Evolutionary conservation across 192 early-diverging fungal species (phyloP).

Genomic region (Phycomyces blakesleeanus): DNA sequence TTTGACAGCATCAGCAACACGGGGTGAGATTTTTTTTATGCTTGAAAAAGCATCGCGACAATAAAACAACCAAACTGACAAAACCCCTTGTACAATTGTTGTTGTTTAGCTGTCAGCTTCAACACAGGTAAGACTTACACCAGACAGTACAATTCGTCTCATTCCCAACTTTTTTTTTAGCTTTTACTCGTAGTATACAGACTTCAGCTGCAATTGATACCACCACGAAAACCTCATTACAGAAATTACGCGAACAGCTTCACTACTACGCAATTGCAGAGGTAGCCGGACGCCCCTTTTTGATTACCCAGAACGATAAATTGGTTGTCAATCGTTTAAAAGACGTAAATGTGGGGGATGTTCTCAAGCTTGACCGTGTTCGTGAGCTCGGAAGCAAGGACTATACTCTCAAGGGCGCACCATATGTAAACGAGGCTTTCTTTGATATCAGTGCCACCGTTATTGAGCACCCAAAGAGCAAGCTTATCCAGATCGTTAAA

Average conservation of each 20-base stretch:
- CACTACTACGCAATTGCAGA: conserved; percentile 86
- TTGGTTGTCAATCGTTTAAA: conserved; percentile 80
- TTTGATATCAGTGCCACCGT: conserved; percentile 81
- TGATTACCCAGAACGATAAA: conserved; percentile 85
- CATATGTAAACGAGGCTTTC: conserved; percentile 71
- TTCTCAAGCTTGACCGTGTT: conserved; percentile 80
- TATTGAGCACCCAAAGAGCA: conserved; percentile 83
- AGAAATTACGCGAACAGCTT: conserved; percentile 57
- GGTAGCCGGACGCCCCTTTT: conserved; percentile 81
- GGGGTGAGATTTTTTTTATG: not conserved
- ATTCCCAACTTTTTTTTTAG: not conserved
- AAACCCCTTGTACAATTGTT: not conserved
- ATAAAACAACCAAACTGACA: too few relatives aligned
- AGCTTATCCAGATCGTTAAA: conserved; percentile 67
- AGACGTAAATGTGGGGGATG: conserved; percentile 83
- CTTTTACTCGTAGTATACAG: conserved; percentile 12
- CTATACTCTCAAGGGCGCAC: conserved; percentile 81
- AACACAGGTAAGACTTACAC: not conserved
- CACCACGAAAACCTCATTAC: conserved; percentile 7
- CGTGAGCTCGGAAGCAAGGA: conserved; percentile 82
- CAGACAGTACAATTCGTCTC: not conserved
- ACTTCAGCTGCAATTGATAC: conserved; percentile 11
- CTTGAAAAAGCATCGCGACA: too few relatives aligned
- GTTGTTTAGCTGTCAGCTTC: not conserved
- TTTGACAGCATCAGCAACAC: conserved; percentile 4